A percentile compares a stretch with the other conserved stretches of the same genome.
These are phyloP conservation scores for Fusarium abutilonis DNA, from an alignment of 2,329 filamentous ascomycete genomes.

Conservation along the genomic window DNA sequence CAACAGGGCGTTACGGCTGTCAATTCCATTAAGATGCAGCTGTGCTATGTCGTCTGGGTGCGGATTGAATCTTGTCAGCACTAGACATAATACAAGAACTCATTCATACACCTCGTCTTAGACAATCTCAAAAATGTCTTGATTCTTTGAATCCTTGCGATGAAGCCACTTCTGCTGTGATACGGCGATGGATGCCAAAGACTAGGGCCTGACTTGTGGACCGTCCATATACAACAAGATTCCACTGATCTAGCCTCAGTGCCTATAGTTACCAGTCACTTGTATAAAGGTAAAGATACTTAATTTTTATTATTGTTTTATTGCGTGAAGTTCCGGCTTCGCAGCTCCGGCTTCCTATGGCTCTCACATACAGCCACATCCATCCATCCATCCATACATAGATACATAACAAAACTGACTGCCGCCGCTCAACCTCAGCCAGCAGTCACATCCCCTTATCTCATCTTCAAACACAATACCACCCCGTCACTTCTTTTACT, in stretches of 20 bases:
- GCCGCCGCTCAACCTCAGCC: conserved; percentile 38
- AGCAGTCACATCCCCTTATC: conserved; percentile 29
- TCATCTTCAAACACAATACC: conserved; percentile 9
- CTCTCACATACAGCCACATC: conserved; percentile 23
- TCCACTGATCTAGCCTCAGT: too few species aligned
- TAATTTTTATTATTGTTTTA: conserved; percentile 37
- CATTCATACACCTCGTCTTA: too few species aligned
- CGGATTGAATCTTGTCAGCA: neutral
- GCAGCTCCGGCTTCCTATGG: conserved; percentile 33
- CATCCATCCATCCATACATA: conserved; percentile 18
- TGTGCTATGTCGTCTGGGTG: too few species aligned
- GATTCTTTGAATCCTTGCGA: too few species aligned
- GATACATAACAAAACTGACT: conserved; percentile 28
- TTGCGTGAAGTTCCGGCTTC: conserved; percentile 38
- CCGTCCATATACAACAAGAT: too few species aligned
- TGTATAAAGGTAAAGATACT: neutral
- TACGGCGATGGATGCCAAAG: too few species aligned
- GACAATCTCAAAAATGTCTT: too few species aligned
- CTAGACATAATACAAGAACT: too few species aligned
- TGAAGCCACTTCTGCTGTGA: too few species aligned
- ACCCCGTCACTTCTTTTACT: conserved; percentile 25
- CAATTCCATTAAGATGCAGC: neutral
- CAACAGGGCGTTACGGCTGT: neutral
- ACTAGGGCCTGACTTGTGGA: too few species aligned
- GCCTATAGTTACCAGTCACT: neutral